phyloP scores from a whole-genome alignment of 2,329 filamentous ascomycete genomes.

The Apiospora kogelbergensis region DNA sequence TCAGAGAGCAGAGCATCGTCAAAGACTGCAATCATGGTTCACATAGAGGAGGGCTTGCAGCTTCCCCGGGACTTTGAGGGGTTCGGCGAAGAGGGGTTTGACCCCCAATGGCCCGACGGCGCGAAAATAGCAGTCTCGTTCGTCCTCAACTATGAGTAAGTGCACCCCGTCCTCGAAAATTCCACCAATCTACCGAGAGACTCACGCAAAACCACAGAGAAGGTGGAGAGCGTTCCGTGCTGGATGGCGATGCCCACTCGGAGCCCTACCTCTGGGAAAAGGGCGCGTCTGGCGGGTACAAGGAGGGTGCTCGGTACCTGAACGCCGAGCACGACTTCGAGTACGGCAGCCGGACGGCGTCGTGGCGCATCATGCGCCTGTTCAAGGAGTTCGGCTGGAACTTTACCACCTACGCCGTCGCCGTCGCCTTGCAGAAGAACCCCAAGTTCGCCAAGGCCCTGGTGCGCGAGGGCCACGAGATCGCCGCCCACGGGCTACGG shows the following conservation, averaged over 20 bases:
- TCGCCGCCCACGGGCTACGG: slow-evolving; percentile 39
- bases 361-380: slow-evolving; percentile 40
- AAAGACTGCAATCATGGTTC: slow-evolving; percentile 13
- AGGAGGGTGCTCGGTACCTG: slow-evolving; percentile 20
- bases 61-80: slow-evolving; percentile 25
- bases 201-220: slow-evolving; percentile 18
- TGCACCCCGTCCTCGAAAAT: not conserved
- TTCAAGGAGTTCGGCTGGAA: slow-evolving; percentile 42
- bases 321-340: slow-evolving; percentile 27
- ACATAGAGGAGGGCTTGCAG: slow-evolving; percentile 18
- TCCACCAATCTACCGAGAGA: not conserved
- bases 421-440: slow-evolving; percentile 39
- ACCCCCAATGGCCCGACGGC: slow-evolving; percentile 24
- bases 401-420: slow-evolving; percentile 42
- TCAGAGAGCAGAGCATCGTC: not conserved
- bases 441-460: slow-evolving; percentile 39
- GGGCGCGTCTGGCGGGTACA: slow-evolving; percentile 23
- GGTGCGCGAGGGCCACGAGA: slow-evolving; percentile 40
- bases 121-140: slow-evolving; percentile 24
- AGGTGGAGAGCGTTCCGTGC: slow-evolving; percentile 26
- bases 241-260: slow-evolving; percentile 25
- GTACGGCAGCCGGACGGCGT: slow-evolving; percentile 24
- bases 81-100: slow-evolving; percentile 23
- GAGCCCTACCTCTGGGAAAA: slow-evolving; percentile 27
- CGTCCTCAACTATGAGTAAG: slow-evolving; percentile 24